These are phyloP conservation scores for Phytomonas sp. DNA, from an alignment of 208 protist genomes.

Conservation along the genomic window DNA sequence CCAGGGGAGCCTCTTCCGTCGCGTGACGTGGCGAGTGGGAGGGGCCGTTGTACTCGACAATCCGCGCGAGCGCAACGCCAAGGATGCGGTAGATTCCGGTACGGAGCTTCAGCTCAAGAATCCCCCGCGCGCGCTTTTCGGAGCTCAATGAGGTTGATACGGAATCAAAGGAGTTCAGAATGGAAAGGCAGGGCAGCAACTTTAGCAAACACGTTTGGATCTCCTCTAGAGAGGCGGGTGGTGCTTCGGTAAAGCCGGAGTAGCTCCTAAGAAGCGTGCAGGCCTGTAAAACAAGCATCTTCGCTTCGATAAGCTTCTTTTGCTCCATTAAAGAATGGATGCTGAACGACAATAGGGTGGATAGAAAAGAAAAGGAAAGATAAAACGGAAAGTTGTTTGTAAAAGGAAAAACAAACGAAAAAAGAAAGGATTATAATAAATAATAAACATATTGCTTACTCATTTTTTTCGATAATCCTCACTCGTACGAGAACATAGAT, in stretches of 20 bases:
- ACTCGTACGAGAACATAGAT: neutral
- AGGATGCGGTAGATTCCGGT: no score
- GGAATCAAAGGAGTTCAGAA: slow-evolving; percentile 26
- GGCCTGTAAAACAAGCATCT: slow-evolving; percentile 11
- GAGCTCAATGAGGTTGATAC: no score
- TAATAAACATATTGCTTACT: neutral
- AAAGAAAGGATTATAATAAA: slow-evolving; percentile 7
- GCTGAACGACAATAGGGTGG: neutral
- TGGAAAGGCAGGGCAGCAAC: slow-evolving; percentile 27
- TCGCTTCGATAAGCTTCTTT: slow-evolving; percentile 21
- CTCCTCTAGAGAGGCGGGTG: neutral
- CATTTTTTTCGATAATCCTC: neutral
- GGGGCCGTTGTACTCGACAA: no score
- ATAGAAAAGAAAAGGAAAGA: slow-evolving; percentile 12
- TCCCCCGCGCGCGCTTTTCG: no score
- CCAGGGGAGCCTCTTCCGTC: no score
- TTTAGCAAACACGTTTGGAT: slow-evolving; percentile 16
- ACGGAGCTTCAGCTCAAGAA: no score
- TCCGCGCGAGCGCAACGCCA: no score
- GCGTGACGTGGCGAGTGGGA: no score
- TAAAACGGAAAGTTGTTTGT: neutral
- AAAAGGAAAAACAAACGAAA: slow-evolving; percentile 13
- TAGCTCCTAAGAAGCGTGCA: slow-evolving; percentile 16
- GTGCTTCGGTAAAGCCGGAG: neutral
- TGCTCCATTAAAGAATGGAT: slow-evolving; percentile 12